A percentile compares a stretch with the other conserved stretches of the same genome.
Evolutionary conservation across 75 land plant species (phyloP).

Genomic region (Cunninghamia lanceolata): DNA sequence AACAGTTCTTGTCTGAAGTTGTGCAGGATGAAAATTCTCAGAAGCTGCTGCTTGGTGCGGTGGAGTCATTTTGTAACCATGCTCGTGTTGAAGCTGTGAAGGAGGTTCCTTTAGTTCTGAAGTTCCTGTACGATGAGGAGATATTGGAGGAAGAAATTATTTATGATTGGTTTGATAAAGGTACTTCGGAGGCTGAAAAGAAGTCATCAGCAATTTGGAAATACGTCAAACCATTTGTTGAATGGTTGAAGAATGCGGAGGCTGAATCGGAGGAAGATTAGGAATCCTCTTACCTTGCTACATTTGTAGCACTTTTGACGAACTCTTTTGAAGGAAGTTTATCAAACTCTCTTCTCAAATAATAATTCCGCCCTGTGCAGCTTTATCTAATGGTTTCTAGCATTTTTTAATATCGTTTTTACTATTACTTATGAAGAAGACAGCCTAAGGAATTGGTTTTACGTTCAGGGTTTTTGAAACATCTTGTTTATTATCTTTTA

Average conservation of each 20-base stretch:
- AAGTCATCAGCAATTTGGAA: slow-evolving; percentile 60
- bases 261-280: slow-evolving; percentile 74
- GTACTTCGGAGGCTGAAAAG: slow-evolving; percentile 23
- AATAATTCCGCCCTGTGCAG: too few relatives aligned
- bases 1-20: slow-evolving; percentile 49
- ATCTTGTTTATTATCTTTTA: too few relatives aligned
- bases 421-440: too few relatives aligned
- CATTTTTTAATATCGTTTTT: too few relatives aligned
- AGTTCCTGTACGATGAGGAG: slow-evolving; percentile 77
- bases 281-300: not conserved
- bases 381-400: too few relatives aligned
- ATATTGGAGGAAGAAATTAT: slow-evolving; percentile 80
- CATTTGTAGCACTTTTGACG: not conserved
- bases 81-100: slow-evolving; percentile 50
- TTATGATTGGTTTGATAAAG: slow-evolving; percentile 59
- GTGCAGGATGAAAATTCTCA: slow-evolving; percentile 62
- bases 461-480: too few relatives aligned
- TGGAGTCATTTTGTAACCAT: slow-evolving; percentile 59
- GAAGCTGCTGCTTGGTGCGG: slow-evolving; percentile 52
- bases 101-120: slow-evolving; percentile 74
- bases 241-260: slow-evolving; percentile 95
- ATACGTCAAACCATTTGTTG: slow-evolving; percentile 68
- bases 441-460: too few relatives aligned
- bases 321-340: not conserved
- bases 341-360: not conserved